Base-by-base conservation (phyloP, 1,139 yeast genomes). In the Keqinozyma sinolaborantium region DNA sequence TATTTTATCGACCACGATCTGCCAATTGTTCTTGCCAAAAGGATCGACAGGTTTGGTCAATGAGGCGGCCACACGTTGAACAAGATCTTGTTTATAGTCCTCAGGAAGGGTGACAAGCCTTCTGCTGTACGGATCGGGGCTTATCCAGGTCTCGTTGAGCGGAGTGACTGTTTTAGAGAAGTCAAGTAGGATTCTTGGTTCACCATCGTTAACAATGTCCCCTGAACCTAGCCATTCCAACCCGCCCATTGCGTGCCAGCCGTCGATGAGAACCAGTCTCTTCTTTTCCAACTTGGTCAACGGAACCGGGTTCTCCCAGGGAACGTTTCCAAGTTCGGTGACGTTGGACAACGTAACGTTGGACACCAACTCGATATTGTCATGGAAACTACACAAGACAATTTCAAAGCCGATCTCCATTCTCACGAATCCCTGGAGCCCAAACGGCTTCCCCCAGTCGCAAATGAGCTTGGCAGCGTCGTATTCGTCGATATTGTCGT, bases 391-490 rank as follows among this genome's bases (percentile, higher is more conserved):
- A 52, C 83, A 77, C 13, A 77, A 34, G 8, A 77, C 59, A 14
- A 76, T 61, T 47, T 77, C 83, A 46, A 63, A 77, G 0, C 80
- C 81, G 26, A 72, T 55, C 44, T 77, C 82, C 16, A 76, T 55
- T 39, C 83, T 56, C 6, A 77, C 55, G 16, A 64, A 55, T 0
- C 82, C 83, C 47, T 77, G 66, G 71, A 36, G 70, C 35, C 34
- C 78, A 34, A 69, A 71, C 5, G 59, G 46, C 31, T 53, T 39
- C 5, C 79, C 79, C 78, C 79, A 73, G 23, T 58, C 41, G 47
- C 82, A 77, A 14, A 75, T 73, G 15, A 42, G 48, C n/a, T 56
- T 53, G 1, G 79, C 77, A 8, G 69, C 64, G 12, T 39, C 42
- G 14, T 66, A 32, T 44, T 76, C 81, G 9, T 18, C 10, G 21